Base-by-base conservation (phyloP, 768 basidiomycete genomes). In the Tephrocybe sp. region DNA sequence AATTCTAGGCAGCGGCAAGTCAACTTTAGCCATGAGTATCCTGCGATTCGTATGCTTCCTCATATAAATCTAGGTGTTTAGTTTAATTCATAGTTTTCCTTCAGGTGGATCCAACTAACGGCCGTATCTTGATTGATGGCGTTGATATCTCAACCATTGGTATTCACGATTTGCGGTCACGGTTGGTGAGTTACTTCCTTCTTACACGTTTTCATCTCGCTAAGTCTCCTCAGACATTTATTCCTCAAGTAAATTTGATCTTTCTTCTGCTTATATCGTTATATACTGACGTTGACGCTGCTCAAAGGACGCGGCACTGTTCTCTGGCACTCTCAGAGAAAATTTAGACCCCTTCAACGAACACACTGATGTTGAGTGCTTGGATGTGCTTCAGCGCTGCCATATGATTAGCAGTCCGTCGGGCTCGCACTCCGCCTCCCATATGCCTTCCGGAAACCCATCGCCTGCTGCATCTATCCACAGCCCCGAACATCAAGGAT, bases 141-240 rank as follows among this genome's bases (percentile, higher is more conserved):
- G 84, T 95, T 52, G 92, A 95, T 61, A 91, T 93, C 45, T 85
- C 85, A 1, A 84, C 72, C 4, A 93, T 97, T 49, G 92, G 92
- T 12, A 68, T 94, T 14, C 82, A 92, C 60, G 92, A 93, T 63
- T 62, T 95, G 55, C 77, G 89, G n/a, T 85, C 87, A 1, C 79
- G 84, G 54, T 58, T 89, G 66, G 85, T 87, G 62, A 63, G 83
- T 68, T 4, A 5, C 2, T 23, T 40, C 17, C 31, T 10, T 19
- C 31, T 10, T 19, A 53, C 49, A n/a, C 17, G 36, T 19, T 55
- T 26, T 9, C 42, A 12, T 39, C 0, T 30, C 46, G 20, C 57
- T 32, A 22, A 31, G 17, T 23, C 14, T 49, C 50, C 49, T 17
- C 34, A 89, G 87, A 89, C 87, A 0, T 89, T 89, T 57, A 89